phyloP scores from a whole-genome alignment of 257 asterid genomes.

The Jacaranda copaia region DNA sequence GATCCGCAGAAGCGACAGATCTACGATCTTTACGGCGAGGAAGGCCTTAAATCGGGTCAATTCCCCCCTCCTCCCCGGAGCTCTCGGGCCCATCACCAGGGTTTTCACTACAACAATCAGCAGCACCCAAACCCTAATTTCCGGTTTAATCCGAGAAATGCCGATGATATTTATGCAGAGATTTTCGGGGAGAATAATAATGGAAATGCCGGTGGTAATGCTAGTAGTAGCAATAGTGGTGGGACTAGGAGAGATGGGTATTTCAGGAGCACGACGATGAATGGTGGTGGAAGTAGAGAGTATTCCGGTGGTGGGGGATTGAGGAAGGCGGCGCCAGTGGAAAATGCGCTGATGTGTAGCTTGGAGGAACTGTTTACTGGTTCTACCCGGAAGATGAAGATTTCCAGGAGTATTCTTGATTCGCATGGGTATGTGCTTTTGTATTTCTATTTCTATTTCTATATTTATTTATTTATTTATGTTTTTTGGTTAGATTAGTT shows the following conservation, averaged over 20 bases:
- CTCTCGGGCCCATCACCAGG: slow-evolving; percentile 38
- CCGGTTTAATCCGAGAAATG: slow-evolving; percentile 86
- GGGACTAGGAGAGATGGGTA: slow-evolving; percentile 59
- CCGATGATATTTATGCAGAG: slow-evolving; percentile 89
- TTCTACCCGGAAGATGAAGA: slow-evolving; percentile 87
- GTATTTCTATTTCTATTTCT: neutral
- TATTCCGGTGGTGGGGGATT: slow-evolving; percentile 46
- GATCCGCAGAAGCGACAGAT: slow-evolving; percentile 99
- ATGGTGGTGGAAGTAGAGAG: slow-evolving; percentile 53
- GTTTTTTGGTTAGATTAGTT: neutral
- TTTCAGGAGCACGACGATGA: slow-evolving; percentile 74
- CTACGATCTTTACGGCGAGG: slow-evolving; percentile 98
- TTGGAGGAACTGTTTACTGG: slow-evolving; percentile 92
- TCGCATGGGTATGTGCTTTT: slow-evolving; percentile 70
- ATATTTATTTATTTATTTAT: neutral
- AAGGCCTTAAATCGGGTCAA: slow-evolving; percentile 87
- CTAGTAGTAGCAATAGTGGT: slow-evolving; percentile 39
- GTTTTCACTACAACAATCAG: slow-evolving; percentile 46
- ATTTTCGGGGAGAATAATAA: slow-evolving; percentile 73
- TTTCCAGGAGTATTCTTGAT: slow-evolving; percentile 75
- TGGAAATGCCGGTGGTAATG: slow-evolving; percentile 40
- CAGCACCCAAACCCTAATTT: slow-evolving; percentile 84
- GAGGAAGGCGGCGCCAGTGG: slow-evolving; percentile 81
- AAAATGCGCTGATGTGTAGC: slow-evolving; percentile 76
- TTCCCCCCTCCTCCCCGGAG: slow-evolving; percentile 70